Percentiles rank a stretch among this genome's conserved stretches.
Conservation (phyloP, 129 eudicot species). For the Artemisia argyi region DNA sequence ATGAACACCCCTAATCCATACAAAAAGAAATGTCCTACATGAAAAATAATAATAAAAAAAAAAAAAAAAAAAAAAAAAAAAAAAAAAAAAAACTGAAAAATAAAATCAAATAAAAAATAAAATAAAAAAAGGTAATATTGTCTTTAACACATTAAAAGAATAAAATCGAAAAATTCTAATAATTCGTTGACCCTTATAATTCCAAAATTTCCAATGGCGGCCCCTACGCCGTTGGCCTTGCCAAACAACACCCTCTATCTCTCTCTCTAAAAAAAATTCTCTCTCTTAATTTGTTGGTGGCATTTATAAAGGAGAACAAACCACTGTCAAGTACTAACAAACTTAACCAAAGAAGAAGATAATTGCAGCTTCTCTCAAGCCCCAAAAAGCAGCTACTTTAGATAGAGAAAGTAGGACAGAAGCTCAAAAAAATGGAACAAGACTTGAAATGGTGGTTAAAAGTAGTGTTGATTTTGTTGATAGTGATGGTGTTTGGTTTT, state of each 20-base stretch:
- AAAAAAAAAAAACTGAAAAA: no score
- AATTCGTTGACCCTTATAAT: constrained; percentile 77
- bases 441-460: constrained; percentile 44
- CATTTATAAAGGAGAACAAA: constrained; percentile 53
- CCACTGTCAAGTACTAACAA: constrained; percentile 44
- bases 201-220: constrained; percentile 75
- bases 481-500: constrained; percentile 33
- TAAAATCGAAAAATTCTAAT: constrained; percentile 9
- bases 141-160: constrained; percentile 31
- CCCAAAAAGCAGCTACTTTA: constrained; percentile 12
- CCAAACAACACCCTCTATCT: constrained; percentile 48
- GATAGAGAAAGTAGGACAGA: neutral
- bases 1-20: no score
- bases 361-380: constrained; percentile 35
- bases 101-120: no score
- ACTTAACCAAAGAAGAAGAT: constrained; percentile 50
- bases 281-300: constrained; percentile 51
- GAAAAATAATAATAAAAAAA: no score
- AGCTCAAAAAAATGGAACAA: constrained; percentile 41
- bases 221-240: constrained; percentile 95
- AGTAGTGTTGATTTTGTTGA: constrained; percentile 31
- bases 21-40: no score
- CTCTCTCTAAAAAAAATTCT: constrained; percentile 34
- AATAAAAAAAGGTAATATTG: no score
- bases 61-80: no score